Evolutionary conservation across 2,329 filamentous ascomycete genomes (phyloP), one percentile per base, ranked within the genome.

Genomic region (Ceratocystis huliohia): DNA sequence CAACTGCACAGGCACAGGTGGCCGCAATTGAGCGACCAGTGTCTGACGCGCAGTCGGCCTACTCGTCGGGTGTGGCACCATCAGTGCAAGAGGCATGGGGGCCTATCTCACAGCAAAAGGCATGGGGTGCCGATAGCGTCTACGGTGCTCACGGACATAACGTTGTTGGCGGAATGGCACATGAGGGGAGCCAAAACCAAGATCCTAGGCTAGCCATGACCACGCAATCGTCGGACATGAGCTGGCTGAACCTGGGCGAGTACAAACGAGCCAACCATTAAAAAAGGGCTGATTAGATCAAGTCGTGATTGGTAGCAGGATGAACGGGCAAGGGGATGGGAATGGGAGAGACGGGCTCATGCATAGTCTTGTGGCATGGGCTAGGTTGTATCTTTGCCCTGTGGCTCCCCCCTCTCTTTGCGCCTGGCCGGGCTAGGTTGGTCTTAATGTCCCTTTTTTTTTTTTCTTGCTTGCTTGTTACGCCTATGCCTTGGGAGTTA

Each of bases 241-340:
- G 87, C 75, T 92, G 88, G 88, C 76, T 92, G 69, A 91, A 91
- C 72, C 79, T 91, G 20, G 85, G 84, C 61, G 81, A 82, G 37
- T 68, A 69, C 46, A 65, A 61, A n/a, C 67, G 68, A 15, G 59
- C 41, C 30, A 57, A 57, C 30, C 50, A 45, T 20, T 69, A 65
- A 69, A 50, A 37, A 37, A 30, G 22, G 48, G n/a, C 17, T 37
- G n/a, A 28, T 45, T 25, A 46, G 62, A 57, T 57, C 22, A 30
- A 30, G 22, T 15, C 22, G 30, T 30, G 53, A 17, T 30, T 37
- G 33, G 33, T 37, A 37, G 7, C 33, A 37, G 25, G 25, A 57
- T 15, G 25, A n/a, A 57, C 17, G 33, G 33, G 33, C 7, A 37
- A 30, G 25, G 15, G 22, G 53, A 17, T 33, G 53, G 8, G 53